Evolutionary conservation across 2,329 filamentous ascomycete species (phyloP).

Genomic region (Pestalotiopsis sp.): DNA sequence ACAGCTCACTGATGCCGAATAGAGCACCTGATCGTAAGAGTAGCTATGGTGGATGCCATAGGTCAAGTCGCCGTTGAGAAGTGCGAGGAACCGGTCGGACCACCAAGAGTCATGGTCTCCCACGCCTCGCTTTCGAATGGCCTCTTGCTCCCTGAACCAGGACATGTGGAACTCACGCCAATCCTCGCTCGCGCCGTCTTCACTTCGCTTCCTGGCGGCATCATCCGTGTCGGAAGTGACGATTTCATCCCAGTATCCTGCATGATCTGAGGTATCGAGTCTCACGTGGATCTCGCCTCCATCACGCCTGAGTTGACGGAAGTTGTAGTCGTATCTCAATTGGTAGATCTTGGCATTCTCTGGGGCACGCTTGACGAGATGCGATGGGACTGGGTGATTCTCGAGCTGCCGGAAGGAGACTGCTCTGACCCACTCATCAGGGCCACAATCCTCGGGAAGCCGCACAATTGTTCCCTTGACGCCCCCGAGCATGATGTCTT

Average conservation of each 20-base stretch:
- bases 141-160: not conserved
- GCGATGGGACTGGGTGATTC: not conserved
- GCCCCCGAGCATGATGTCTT: not conserved
- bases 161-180: not conserved
- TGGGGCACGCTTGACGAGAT: not conserved
- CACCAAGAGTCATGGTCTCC: not conserved
- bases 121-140: not conserved
- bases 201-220: not conserved
- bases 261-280: not conserved
- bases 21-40: not conserved
- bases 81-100: not conserved
- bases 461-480: not conserved
- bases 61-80: not conserved
- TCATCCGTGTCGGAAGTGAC: not conserved
- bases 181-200: not conserved
- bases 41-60: not conserved
- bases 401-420: not conserved
- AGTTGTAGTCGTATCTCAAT: not conserved
- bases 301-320: not conserved
- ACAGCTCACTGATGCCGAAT: not conserved
- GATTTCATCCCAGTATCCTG: not conserved
- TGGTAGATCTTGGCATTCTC: not conserved
- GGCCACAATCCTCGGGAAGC: not conserved
- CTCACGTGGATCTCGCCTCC: not conserved
- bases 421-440: not conserved